Base-by-base conservation (phyloP, 2,329 filamentous ascomycete genomes). In the Aureobasidium mangrovei region DNA sequence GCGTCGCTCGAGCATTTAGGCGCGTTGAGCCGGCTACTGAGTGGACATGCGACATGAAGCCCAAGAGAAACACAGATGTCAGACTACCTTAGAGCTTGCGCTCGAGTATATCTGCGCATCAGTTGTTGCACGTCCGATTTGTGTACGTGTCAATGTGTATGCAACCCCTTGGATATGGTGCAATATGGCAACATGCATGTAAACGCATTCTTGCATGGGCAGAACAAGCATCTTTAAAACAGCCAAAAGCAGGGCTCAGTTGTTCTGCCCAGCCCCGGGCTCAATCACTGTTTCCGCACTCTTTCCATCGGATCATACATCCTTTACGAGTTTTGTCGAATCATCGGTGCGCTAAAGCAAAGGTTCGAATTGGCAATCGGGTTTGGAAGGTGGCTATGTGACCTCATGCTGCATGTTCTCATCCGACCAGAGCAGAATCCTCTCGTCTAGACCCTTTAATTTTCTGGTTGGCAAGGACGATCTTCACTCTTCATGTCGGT, bases 401-500 rank as follows among this genome's bases (percentile, higher is more conserved):
- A 29, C 10, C 31, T 8, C 44, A 47, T 38, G 31, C 33, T 47
- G 10, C 33, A 38, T 4, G 7, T 18, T 47, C 3, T 29, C 18
- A 18, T 47, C 44, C 33, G 18, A 47, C 5, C 44, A n/a, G 33
- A 33, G 31, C 33, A 47, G 44, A 26, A 47, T 47, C 18, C 44
- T 47, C 26, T 33, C 44, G 4, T 47, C 44, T 31, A 31, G 33
- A 26, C 29, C 44, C 26, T 47, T 47, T 47, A 4, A 29, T 6
- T 47, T 38, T n/a, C n/a, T 47, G 3, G 27, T 39, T 33, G 36
- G 38, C 45, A 31, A 42, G 38, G 38, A 48, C 24, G 27, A 10
- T 9, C n/a, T 69, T 75, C 58, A 72, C 69, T 32, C 70, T 77
- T 59, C 74, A 77, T 60, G 66, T 71, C 29, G 70, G 67, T 6